Base-by-base conservation (phyloP, 148 eudicot species). In the Drosera capensis region DNA sequence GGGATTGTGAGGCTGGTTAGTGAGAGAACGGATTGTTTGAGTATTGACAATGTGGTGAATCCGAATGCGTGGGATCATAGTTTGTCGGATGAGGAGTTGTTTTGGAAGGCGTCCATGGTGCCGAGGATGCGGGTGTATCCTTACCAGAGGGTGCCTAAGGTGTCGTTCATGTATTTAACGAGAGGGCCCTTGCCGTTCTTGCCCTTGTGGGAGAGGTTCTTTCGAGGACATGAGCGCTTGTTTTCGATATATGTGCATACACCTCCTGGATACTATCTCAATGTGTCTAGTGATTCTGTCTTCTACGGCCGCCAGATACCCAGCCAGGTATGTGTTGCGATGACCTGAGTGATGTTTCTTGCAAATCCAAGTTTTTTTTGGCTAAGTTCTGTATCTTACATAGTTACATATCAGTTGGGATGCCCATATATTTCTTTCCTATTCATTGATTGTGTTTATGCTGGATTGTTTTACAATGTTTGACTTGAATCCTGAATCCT, bases 121-220 rank as follows among this genome's bases (percentile, higher is more conserved):
- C 85, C 85, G 1, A 65, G 25, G 7, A 46, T 77, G 11, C 28
- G 41, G 36, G 70, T 64, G 5, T 62, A 44, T 40, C 84, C 84
- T 0, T 66, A 48, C 43, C 31, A 64, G 9, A 45, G 77, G 23
- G 71, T 64, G 0, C 72, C 73, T 0, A 84, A 77, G 56, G 64
- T 84, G 14, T 85, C 95, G 0, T 84, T 84, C 56, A 73, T 84
- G 95, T 80, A 79, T 71, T 57, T 84, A 69, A 71, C 75, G 0
- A 59, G 71, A 37, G 68, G 57, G 22, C 51, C 64, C 7, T 62
- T 84, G 39, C 55, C 73, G 4, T 35, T 84, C 2, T 73, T 76
- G 1, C 77, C 85, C 0, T 49, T 84, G 40, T 84, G 95, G 85
- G 95, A 84, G 62, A 37, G 40, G 59, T 84, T 84, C 67, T 84